Base-by-base conservation (phyloP, 139 green algal species). In the Astrephomene gubernaculifera region DNA sequence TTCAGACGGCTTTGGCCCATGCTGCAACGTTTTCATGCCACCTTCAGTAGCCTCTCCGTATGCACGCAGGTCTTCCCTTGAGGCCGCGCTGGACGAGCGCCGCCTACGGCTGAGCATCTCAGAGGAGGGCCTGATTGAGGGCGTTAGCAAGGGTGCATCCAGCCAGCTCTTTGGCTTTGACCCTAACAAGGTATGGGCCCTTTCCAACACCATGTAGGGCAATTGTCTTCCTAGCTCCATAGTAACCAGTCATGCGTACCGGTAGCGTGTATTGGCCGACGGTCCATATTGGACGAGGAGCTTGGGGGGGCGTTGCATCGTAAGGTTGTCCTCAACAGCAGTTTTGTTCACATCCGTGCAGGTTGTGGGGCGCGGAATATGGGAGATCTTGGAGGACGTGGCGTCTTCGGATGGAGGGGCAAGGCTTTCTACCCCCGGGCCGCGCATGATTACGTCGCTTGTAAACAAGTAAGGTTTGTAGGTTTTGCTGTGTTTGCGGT, bases 41-140 rank as follows among this genome's bases (percentile, higher is more conserved):
- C 12, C 49, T 12, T 57, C 49, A 3, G 4, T 68, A 5, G 60
- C 60, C 17, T 10, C 27, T 31, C 5, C 14, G 60, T 25, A 9
- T 65, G 57, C 22, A 22, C 35, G 1, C 74, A 82, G 76, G 31
- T 84, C 78, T 19, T 75, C 78, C 31, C 22, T 84, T 4, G 78
- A 65, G n/a, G 4, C 43, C 2, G 78, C 54, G 1, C 43, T 84
- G 31, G 63, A 6, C 21, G 78, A 84, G 63, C 78, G 78, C 1
- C 78, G 78, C 31, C 35, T 84, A 63, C 78, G 78, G 5, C 60
- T 84, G 43, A 39, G 38, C 21, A 10, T 72, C 6, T 44, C 78
- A 0, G 24, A 12, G 6, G 78, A 84, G 10, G 43, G 78, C 19
- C 31, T 38, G 19, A 25, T 84, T 10, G 14, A n/a, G 1, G 22